These are phyloP conservation scores for Mollisia scopiformis DNA, from an alignment of 2,329 filamentous ascomycete species.

Conservation along the genomic window DNA sequence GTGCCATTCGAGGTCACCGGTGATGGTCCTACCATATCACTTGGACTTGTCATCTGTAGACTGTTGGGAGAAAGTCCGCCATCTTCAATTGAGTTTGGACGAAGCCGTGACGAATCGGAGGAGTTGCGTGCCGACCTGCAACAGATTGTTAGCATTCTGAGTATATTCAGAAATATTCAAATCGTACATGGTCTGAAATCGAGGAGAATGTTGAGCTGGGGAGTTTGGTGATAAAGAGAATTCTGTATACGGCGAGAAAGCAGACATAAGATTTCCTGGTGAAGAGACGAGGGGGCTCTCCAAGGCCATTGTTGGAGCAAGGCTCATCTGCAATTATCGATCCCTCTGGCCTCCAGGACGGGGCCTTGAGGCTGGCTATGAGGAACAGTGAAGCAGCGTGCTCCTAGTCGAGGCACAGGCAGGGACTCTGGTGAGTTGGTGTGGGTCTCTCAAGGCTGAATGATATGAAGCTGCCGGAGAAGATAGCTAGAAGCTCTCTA, in stretches of 20 bases:
- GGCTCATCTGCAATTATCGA: slow-evolving; percentile 24
- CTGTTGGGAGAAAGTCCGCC: slow-evolving; percentile 32
- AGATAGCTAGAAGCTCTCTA: slow-evolving; percentile 15
- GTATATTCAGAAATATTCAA: not conserved
- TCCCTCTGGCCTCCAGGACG: slow-evolving; percentile 19
- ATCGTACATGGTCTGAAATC: slow-evolving; percentile 56
- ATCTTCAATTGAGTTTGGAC: slow-evolving; percentile 49
- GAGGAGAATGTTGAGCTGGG: slow-evolving; percentile 47
- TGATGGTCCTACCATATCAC: slow-evolving; percentile 76
- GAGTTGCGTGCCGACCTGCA: slow-evolving; percentile 48
- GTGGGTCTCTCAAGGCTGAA: slow-evolving; percentile 32
- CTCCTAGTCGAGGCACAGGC: slow-evolving; percentile 16
- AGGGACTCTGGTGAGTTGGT: slow-evolving; percentile 22
- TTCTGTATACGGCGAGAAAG: slow-evolving; percentile 56
- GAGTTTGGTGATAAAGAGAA: slow-evolving; percentile 59
- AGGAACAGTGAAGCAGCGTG: slow-evolving; percentile 16
- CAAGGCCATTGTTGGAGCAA: slow-evolving; percentile 53
- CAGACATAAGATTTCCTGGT: slow-evolving; percentile 55
- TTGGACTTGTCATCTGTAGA: slow-evolving; percentile 59
- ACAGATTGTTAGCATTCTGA: slow-evolving; percentile 11
- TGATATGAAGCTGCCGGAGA: slow-evolving; percentile 23
- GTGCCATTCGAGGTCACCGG: slow-evolving; percentile 86
- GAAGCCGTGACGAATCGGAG: slow-evolving; percentile 52
- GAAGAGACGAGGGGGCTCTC: slow-evolving; percentile 66
- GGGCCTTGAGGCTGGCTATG: slow-evolving; percentile 21